These are phyloP conservation scores for Inga leiocalycina DNA, from an alignment of 306 rosid species.

Conservation along the genomic window DNA sequence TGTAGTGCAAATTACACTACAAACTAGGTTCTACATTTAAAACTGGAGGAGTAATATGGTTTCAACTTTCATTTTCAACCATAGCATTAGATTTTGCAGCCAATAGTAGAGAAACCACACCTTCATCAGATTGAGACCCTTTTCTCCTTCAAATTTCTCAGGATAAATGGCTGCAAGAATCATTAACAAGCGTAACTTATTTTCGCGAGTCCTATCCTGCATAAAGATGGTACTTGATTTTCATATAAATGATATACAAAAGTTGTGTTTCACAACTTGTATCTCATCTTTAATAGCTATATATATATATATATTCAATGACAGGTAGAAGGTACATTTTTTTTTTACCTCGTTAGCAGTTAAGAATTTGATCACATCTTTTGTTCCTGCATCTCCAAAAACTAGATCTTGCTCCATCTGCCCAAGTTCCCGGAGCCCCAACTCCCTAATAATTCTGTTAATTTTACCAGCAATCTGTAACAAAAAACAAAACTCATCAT, in stretches of 20 bases:
- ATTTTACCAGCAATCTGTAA: slow-evolving; percentile 88
- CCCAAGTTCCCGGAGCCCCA: slow-evolving; percentile 81
- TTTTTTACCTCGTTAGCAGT: slow-evolving; percentile 61
- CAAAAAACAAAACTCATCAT: slow-evolving; percentile 26
- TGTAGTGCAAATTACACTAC: too few relatives aligned
- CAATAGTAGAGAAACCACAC: slow-evolving; percentile 46
- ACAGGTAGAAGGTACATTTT: slow-evolving; percentile 9
- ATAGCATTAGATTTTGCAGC: slow-evolving; percentile 1
- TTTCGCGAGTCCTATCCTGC: slow-evolving; percentile 86
- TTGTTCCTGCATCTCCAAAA: slow-evolving; percentile 93
- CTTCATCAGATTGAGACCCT: slow-evolving; percentile 83
- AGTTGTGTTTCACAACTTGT: background rate
- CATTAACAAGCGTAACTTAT: slow-evolving; percentile 91
- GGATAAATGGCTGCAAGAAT: slow-evolving; percentile 91
- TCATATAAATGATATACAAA: slow-evolving; percentile 12
- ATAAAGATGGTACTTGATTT: slow-evolving; percentile 29
- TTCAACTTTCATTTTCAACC: background rate
- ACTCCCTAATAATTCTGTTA: slow-evolving; percentile 70
- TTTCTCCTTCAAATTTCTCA: slow-evolving; percentile 92
- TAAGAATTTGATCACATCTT: slow-evolving; percentile 84
- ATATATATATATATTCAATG: background rate
- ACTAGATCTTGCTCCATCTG: slow-evolving; percentile 92
- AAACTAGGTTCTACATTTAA: too few relatives aligned
- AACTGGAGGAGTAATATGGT: too few relatives aligned
- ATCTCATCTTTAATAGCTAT: background rate